These are phyloP conservation scores for Stachybotrys elegans DNA, from an alignment of 2,329 filamentous ascomycete genomes.

Conservation along the genomic window DNA sequence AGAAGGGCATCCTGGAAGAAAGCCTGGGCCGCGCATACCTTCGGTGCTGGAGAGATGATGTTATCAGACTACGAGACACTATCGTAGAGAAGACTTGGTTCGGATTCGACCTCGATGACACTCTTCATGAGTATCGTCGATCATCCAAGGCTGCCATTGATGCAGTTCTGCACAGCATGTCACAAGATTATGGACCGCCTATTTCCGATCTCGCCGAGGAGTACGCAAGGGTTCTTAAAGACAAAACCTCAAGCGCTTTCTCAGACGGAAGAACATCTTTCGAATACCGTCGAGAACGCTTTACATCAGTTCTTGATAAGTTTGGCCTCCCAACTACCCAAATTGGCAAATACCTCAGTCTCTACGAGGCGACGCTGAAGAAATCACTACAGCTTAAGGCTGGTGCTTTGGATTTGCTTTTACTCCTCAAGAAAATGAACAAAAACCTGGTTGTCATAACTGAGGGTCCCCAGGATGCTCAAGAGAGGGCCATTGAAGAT, in stretches of 20 bases:
- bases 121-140: conserved; percentile 39
- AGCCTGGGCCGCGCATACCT: not conserved
- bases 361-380: conserved; percentile 25
- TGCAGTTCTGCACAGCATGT: conserved; percentile 24
- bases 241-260: conserved; percentile 33
- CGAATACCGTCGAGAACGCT: conserved; percentile 36
- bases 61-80: conserved; percentile 5
- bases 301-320: conserved; percentile 24
- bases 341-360: conserved; percentile 14
- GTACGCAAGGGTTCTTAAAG: conserved; percentile 28
- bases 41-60: not conserved
- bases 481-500: conserved; percentile 31
- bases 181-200: conserved; percentile 9
- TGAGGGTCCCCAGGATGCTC: conserved; percentile 41
- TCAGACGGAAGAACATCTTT: conserved; percentile 36
- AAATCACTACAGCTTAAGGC: conserved; percentile 26
- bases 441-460: conserved; percentile 39
- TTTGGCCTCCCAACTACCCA: conserved; percentile 13
- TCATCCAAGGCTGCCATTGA: conserved; percentile 30
- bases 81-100: conserved; percentile 27
- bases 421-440: conserved; percentile 22
- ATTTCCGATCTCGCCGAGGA: conserved; percentile 8
- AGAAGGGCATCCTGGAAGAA: not conserved
- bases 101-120: conserved; percentile 44
- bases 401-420: conserved; percentile 29